phyloP scores from a whole-genome alignment of 345 rosid species.

The Passiflora organensis region DNA sequence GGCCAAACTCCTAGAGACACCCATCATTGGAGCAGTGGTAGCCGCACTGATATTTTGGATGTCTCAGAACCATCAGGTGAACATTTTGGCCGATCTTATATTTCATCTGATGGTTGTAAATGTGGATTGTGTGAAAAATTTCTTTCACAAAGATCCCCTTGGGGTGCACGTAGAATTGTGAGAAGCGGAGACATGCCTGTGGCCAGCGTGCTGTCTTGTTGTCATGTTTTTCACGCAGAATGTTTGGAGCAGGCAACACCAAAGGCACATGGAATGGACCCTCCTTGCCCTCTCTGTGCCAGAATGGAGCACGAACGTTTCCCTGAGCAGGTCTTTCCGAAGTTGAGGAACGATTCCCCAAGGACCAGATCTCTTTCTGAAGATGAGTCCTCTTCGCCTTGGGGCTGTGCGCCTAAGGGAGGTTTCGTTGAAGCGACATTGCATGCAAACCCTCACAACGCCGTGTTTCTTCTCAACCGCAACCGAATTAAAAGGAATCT shows the following conservation, averaged over 20 bases:
- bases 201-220: constrained; percentile 48
- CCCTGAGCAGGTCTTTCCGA: constrained; percentile 26
- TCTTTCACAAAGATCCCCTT: constrained; percentile 53
- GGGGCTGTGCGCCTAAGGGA: constrained; percentile 60
- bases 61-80: constrained; percentile 39
- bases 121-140: constrained; percentile 48
- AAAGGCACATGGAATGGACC: constrained; percentile 37
- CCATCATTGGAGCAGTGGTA: constrained; percentile 50
- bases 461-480: constrained; percentile 44
- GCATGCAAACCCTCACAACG: constrained; percentile 40
- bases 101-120: constrained; percentile 27
- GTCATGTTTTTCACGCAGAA: constrained; percentile 51
- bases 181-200: constrained; percentile 50
- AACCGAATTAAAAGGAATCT: constrained; percentile 46
- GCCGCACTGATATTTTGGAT: constrained; percentile 39
- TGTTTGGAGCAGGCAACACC: constrained; percentile 49
- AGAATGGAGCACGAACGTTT: constrained; percentile 33
- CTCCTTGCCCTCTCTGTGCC: constrained; percentile 49
- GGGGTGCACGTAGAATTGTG: constrained; percentile 44
- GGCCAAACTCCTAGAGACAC: constrained; percentile 29
- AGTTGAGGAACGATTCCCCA: constrained; percentile 30
- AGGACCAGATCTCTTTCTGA: constrained; percentile 45
- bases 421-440: constrained; percentile 59
- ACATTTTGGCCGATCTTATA: constrained; percentile 15
- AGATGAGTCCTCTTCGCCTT: constrained; percentile 50